Evolutionary conservation across 352 stramenopile genomes (phyloP), one percentile per base, ranked within the genome.

Genomic region (Phytophthora foliorum): DNA sequence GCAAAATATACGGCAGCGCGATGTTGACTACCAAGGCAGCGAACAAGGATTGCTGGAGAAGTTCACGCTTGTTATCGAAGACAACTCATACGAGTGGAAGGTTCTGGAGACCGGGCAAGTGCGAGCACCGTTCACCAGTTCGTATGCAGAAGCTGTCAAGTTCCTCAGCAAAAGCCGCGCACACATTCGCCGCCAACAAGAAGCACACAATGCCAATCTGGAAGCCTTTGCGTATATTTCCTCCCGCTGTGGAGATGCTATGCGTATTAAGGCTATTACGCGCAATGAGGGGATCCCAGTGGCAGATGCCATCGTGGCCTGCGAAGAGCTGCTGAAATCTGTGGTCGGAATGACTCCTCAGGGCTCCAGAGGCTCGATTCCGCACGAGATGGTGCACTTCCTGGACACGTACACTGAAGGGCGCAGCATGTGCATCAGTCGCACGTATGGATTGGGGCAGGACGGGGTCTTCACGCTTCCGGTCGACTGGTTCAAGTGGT

Each of bases 401-500:
- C 51, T 76, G 7, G 75, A 51, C 67, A 68, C 42, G 0, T 84
- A 74, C 42, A 76, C 75, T 21, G 56, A 63, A 57, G 74, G 68
- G 6, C 71, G 60, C 2, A 61, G 57, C 16, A 54, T 87, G 2
- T 67, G 74, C 34, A 81, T 85, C 50, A 64, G 41, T 39, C 71
- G 72, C 25, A 69, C 58, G 11, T 87, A 73, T 45, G 79, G 79
- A 24, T 39, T 85, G 21, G 74, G 72, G 14, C 79, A 84, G 32
- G 79, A 87, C 44, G 77, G 77, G 27, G 21, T 75, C 22, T 85
- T 80, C 67, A 78, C 68, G 24, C 55, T 85, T n/a, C 77, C 77
- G 19, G 60, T 73, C 7, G 74, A 85, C 39, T 82, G 77, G 77
- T 82, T 66, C 45, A 76, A 73, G 39, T 75, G 67, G 57, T 74